phyloP scores from a whole-genome alignment of 306 rosid genomes.

The Citrullus colocynthis region DNA sequence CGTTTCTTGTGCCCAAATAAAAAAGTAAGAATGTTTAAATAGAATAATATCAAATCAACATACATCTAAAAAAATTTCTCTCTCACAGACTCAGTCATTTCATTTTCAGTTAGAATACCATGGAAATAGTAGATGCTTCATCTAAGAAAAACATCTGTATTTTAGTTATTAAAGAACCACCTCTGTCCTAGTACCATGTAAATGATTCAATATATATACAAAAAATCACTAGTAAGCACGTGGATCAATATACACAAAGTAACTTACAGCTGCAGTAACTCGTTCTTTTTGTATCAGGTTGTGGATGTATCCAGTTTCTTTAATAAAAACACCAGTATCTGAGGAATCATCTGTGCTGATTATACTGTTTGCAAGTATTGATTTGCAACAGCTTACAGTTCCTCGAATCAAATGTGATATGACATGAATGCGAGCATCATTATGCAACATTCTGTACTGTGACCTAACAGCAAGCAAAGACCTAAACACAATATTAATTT shows the following conservation, averaged over 20 bases:
- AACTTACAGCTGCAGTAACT: conserved; percentile 76
- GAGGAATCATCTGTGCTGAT: conserved; percentile 50
- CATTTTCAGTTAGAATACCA: no score
- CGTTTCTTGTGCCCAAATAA: no score
- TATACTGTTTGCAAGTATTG: conserved; percentile 77
- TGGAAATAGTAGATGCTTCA: no score
- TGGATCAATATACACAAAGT: not conserved
- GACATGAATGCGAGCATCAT: conserved; percentile 87
- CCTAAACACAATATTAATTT: conserved; percentile 43
- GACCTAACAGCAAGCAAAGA: conserved; percentile 79
- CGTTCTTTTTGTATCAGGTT: conserved; percentile 88
- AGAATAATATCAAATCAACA: no score
- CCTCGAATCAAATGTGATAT: conserved; percentile 85
- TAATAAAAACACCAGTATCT: conserved; percentile 32
- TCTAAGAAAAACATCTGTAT: no score
- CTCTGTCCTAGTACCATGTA: no score
- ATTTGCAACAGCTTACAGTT: conserved; percentile 68
- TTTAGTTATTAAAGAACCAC: no score
- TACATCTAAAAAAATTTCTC: no score
- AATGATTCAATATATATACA: not conserved
- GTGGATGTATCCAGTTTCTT: conserved; percentile 66
- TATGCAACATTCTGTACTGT: conserved; percentile 69
- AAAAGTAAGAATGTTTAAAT: no score
- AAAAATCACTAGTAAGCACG: conserved; percentile 1
- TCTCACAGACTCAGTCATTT: no score